phyloP scores from a whole-genome alignment of 345 rosid species.

The Aquilaria yunnanensis region DNA sequence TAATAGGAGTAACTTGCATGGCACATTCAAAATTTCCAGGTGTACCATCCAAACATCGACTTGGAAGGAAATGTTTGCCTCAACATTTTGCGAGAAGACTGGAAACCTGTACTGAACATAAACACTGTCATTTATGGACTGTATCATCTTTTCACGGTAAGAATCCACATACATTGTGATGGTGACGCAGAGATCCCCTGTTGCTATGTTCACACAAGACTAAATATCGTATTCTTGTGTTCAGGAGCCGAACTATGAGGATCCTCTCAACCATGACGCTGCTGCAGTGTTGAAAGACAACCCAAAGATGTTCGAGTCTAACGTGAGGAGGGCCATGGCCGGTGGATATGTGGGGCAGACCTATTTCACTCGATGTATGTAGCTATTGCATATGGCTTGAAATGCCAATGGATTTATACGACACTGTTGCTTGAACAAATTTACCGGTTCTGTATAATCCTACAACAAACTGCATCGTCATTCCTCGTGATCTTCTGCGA shows the following conservation, averaged over 20 bases:
- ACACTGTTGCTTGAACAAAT: conserved; percentile 12
- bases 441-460: conserved; percentile 21
- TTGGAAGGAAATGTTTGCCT: conserved; percentile 97
- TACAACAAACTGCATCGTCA: conserved; percentile 9
- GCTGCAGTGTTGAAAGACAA: conserved; percentile 85
- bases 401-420: conserved; percentile 10
- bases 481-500: conserved; percentile 15
- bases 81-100: conserved; percentile 90
- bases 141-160: conserved; percentile 92
- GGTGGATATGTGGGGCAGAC: conserved; percentile 82
- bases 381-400: conserved; percentile 20
- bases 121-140: conserved; percentile 89
- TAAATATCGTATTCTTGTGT: not conserved
- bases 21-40: conserved; percentile 34
- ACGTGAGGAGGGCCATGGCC: conserved; percentile 66
- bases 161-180: not conserved
- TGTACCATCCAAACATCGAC: conserved; percentile 97
- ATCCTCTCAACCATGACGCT: conserved; percentile 93
- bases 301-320: conserved; percentile 63
- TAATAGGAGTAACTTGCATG: not conserved
- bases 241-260: conserved; percentile 91
- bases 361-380: conserved; percentile 62
- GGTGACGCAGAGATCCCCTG: not conserved
- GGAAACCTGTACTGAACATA: conserved; percentile 97
- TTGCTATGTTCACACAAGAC: conserved; percentile 2